phyloP scores from a whole-genome alignment of 371 early-diverging fungal genomes.

The Mucor velutinosus region DNA sequence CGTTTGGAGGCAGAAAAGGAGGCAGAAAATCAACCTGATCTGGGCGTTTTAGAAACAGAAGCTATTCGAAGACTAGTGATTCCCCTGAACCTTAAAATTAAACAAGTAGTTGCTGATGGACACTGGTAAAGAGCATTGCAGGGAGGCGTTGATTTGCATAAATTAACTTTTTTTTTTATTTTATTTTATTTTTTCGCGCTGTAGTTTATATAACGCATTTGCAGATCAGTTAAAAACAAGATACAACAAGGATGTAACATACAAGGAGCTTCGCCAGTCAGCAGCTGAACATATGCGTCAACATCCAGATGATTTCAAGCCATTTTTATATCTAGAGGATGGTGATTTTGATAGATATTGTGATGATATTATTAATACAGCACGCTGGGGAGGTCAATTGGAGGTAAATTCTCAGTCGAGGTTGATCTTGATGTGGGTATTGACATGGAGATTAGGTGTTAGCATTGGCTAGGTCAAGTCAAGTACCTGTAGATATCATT shows the following conservation, averaged over 20 bases:
- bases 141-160: not conserved
- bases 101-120: slow-evolving; percentile 78
- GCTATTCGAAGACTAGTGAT: slow-evolving; percentile 63
- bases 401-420: slow-evolving; percentile 64
- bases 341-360: slow-evolving; percentile 86
- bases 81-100: slow-evolving; percentile 46
- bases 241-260: slow-evolving; percentile 52
- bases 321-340: slow-evolving; percentile 80
- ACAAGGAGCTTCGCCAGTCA: slow-evolving; percentile 64
- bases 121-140: slow-evolving; percentile 65
- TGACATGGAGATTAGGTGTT: slow-evolving; percentile 56
- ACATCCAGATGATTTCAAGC: slow-evolving; percentile 85
- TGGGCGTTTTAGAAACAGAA: slow-evolving; percentile 71
- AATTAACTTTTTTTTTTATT: slow-evolving; percentile 5
- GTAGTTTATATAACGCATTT: slow-evolving; percentile 84
- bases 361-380: slow-evolving; percentile 74
- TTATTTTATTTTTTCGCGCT: not conserved
- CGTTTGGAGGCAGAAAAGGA: slow-evolving; percentile 82
- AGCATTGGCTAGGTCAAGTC: slow-evolving; percentile 72
- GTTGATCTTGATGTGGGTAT: not conserved
- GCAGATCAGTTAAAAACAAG: slow-evolving; percentile 73
- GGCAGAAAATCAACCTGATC: slow-evolving; percentile 74
- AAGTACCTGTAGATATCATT: slow-evolving; percentile 74
- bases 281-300: slow-evolving; percentile 81
- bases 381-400: slow-evolving; percentile 94